These are phyloP conservation scores for Flagelloscypha sp. DNA, from an alignment of 768 basidiomycete species.

Conservation along the genomic window DNA sequence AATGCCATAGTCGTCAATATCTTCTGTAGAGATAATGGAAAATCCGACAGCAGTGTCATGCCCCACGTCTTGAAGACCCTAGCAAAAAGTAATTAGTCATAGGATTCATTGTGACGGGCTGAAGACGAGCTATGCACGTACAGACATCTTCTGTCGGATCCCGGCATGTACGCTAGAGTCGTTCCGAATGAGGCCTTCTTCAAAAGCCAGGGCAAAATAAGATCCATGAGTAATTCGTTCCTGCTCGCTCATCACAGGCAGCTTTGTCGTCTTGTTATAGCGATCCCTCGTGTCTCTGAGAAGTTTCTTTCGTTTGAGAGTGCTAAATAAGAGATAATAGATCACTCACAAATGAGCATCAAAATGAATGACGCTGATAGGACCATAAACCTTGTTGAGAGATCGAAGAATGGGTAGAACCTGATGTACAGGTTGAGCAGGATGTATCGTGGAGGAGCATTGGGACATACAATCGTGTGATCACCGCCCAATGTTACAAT, in stretches of 20 bases:
- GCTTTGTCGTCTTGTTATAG: constrained; percentile 39
- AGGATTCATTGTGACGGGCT: constrained; percentile 20
- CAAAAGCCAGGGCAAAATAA: constrained; percentile 73
- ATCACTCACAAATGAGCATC: constrained; percentile 52
- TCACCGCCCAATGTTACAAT: constrained; percentile 83
- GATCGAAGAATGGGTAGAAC: constrained; percentile 63
- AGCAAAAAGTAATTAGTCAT: background rate
- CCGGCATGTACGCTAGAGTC: constrained; percentile 69
- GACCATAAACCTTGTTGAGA: constrained; percentile 57
- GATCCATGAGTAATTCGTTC: constrained; percentile 76
- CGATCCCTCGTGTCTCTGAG: background rate
- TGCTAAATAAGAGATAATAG: constrained; percentile 55
- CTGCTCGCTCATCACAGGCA: constrained; percentile 44
- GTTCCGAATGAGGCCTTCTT: constrained; percentile 71
- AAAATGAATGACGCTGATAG: constrained; percentile 59
- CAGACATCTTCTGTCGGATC: constrained; percentile 49
- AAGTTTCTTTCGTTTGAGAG: constrained; percentile 32
- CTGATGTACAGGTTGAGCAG: constrained; percentile 11
- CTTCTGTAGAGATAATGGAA: constrained; percentile 69
- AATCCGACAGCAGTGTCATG: constrained; percentile 73
- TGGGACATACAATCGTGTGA: constrained; percentile 62
- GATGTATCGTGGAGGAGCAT: too few relatives aligned
- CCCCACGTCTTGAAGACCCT: constrained; percentile 56
- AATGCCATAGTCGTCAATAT: constrained; percentile 76
- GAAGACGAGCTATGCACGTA: constrained; percentile 16